Conservation (phyloP, 192 early-diverging fungal species). For the Haplosporangium gracile region DNA sequence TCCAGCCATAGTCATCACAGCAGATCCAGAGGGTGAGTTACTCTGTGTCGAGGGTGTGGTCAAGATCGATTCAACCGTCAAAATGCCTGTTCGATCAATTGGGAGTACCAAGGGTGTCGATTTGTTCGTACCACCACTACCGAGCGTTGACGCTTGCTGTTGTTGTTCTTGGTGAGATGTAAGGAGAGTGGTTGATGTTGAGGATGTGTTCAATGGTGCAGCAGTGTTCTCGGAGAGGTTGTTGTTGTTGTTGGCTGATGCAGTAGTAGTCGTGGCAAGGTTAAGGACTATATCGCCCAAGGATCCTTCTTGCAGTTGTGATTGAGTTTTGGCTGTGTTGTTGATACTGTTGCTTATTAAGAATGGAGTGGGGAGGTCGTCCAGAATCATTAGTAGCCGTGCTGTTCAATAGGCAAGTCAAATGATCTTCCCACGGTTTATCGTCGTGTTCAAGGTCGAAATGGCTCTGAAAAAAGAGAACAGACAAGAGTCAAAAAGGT, state of each 20-base stretch:
- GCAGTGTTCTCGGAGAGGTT: too few species aligned
- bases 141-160: background rate
- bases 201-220: background rate
- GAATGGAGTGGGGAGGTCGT: background rate
- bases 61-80: constrained; percentile 11
- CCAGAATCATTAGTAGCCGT: background rate
- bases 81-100: background rate
- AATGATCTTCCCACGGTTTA: background rate
- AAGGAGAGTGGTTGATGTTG: background rate
- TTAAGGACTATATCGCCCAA: background rate
- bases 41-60: constrained; percentile 9
- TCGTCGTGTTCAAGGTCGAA: background rate
- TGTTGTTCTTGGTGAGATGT: background rate
- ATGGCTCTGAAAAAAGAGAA: background rate
- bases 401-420: background rate
- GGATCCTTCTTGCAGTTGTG: background rate
- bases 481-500: too few species aligned
- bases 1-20: background rate
- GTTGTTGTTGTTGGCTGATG: too few species aligned
- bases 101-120: background rate
- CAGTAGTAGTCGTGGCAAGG: background rate
- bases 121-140: background rate
- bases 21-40: constrained; percentile 16
- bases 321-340: background rate
- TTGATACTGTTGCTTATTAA: background rate